Conservation (phyloP, 129 eudicot genomes). For the Rutidosis leptorrhynchoides region DNA sequence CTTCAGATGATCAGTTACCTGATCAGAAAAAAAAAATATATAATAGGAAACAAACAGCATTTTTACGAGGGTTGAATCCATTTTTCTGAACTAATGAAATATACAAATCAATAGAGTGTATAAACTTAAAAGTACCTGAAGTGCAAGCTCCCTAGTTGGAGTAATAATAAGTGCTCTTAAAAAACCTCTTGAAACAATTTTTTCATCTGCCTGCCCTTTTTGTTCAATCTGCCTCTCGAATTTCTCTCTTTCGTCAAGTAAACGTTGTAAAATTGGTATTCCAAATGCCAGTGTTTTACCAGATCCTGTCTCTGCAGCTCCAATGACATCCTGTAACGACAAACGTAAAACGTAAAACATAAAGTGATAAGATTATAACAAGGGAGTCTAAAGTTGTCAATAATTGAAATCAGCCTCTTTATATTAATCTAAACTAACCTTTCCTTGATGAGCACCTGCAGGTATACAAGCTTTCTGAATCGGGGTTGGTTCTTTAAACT, state of each 20-base stretch:
- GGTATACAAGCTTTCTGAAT: conserved; percentile 95
- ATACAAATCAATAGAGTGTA: neutral
- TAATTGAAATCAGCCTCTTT: neutral
- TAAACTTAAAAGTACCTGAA: conserved; percentile 55
- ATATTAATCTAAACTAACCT: conserved; percentile 42
- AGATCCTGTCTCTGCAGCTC: conserved; percentile 98
- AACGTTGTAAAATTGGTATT: conserved; percentile 90
- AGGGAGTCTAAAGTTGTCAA: neutral
- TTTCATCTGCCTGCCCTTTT: conserved; percentile 49
- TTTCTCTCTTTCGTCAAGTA: conserved; percentile 84
- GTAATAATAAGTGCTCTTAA: conserved; percentile 87
- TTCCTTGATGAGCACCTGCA: conserved; percentile 97
- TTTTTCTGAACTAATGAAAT: neutral
- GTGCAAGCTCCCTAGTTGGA: conserved; percentile 96
- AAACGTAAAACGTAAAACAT: conserved; percentile 21
- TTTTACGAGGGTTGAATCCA: neutral
- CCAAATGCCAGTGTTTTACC: conserved; percentile 99
- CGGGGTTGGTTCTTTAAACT: conserved; percentile 89
- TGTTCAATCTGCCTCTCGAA: conserved; percentile 43
- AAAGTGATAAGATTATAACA: neutral
- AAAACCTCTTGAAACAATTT: conserved; percentile 53
- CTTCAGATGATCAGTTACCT: conserved; percentile 96
- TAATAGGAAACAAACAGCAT: neutral
- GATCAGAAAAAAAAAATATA: neutral
- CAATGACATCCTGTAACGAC: conserved; percentile 76